These are phyloP conservation scores for Avena sativa DNA, from an alignment of 176 grass and related monocot species.

Conservation along the genomic window DNA sequence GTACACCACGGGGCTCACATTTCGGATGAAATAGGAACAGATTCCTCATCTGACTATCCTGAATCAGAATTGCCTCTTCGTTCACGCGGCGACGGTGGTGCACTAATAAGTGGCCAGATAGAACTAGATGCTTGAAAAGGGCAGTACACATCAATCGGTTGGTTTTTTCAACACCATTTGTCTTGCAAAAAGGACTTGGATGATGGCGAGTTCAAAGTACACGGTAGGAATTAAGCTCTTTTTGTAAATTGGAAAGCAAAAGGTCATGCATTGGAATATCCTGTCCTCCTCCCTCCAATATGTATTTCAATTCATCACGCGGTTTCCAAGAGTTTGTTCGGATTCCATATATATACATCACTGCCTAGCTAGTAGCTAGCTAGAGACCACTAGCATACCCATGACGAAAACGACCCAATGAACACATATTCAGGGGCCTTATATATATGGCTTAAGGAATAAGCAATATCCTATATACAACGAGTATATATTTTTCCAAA, in stretches of 20 bases:
- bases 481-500: neutral
- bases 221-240: neutral
- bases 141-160: slow-evolving; percentile 20
- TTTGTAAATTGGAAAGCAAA: slow-evolving; percentile 2
- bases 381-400: slow-evolving; percentile 2
- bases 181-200: slow-evolving; percentile 22
- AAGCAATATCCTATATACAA: neutral
- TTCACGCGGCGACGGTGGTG: neutral
- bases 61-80: neutral
- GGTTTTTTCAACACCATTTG: slow-evolving; percentile 24
- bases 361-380: neutral
- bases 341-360: slow-evolving; percentile 4
- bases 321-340: neutral
- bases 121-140: slow-evolving; percentile 9
- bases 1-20: neutral
- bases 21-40: neutral
- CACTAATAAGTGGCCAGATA: neutral
- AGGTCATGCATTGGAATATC: slow-evolving; percentile 25
- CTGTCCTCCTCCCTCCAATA: slow-evolving; percentile 23
- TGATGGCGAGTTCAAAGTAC: slow-evolving; percentile 21
- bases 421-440: neutral
- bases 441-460: neutral
- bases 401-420: slow-evolving; percentile 10
- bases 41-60: neutral
- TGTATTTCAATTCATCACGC: slow-evolving; percentile 20